Evolutionary conservation across 2,329 filamentous ascomycete genomes (phyloP).

Genomic region (Pseudonectria foliicola): DNA sequence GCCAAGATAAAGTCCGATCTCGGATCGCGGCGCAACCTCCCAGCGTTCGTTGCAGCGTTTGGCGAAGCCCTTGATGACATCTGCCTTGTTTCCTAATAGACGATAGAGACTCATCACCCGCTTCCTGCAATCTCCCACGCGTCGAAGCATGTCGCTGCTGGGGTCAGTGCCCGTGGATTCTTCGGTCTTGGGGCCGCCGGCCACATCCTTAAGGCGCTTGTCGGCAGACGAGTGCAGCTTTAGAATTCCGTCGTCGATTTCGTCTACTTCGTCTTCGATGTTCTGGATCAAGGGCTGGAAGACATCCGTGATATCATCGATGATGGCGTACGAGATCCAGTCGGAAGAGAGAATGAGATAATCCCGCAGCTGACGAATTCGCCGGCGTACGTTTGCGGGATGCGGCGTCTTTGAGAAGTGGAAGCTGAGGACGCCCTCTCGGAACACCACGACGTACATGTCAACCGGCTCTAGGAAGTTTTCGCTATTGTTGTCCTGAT

Average conservation of each 20-base stretch:
- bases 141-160: slow-evolving; percentile 77
- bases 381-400: slow-evolving; percentile 87
- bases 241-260: slow-evolving; percentile 89
- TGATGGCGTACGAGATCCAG: slow-evolving; percentile 97
- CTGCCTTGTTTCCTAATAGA: slow-evolving; percentile 90
- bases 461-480: slow-evolving; percentile 93
- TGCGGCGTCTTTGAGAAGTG: slow-evolving; percentile 96
- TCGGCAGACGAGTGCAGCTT: slow-evolving; percentile 62
- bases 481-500: slow-evolving; percentile 84
- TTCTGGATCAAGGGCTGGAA: slow-evolving; percentile 87
- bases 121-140: slow-evolving; percentile 90
- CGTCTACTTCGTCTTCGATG: slow-evolving; percentile 94
- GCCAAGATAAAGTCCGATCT: slow-evolving; percentile 94
- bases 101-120: slow-evolving; percentile 95
- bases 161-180: slow-evolving; percentile 39
- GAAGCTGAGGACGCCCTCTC: slow-evolving; percentile 91
- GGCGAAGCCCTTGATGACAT: slow-evolving; percentile 98
- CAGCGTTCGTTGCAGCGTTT: slow-evolving; percentile 98
- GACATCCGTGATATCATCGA: slow-evolving; percentile 96
- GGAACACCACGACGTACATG: slow-evolving; percentile 95
- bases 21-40: slow-evolving; percentile 88
- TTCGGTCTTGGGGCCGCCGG: slow-evolving; percentile 41
- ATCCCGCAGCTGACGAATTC: slow-evolving; percentile 88
- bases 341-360: slow-evolving; percentile 89
- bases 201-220: slow-evolving; percentile 32